phyloP scores from a whole-genome alignment of 768 basidiomycete genomes.

The Pleurotus pulmonarius region DNA sequence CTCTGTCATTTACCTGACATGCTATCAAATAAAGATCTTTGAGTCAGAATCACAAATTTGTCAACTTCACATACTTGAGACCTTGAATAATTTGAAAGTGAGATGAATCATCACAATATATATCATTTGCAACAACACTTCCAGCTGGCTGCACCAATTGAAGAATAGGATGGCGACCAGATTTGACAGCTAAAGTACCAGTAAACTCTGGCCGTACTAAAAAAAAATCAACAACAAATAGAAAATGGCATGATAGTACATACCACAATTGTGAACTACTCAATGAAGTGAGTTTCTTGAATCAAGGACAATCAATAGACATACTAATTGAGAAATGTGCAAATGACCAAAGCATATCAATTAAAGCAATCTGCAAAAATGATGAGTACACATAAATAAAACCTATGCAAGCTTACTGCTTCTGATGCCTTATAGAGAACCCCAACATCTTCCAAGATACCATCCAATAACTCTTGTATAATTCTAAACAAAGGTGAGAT shows the following conservation, averaged over 20 bases:
- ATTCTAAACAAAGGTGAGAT: constrained; percentile 45
- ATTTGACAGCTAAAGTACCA: constrained; percentile 84
- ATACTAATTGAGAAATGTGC: constrained; percentile 78
- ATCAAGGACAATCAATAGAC: constrained; percentile 17
- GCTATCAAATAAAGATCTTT: constrained; percentile 18
- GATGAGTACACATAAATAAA: not conserved
- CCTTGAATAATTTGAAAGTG: constrained; percentile 92
- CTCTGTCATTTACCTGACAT: constrained; percentile 37
- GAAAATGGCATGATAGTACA: not conserved
- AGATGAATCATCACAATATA: constrained; percentile 80
- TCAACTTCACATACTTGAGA: constrained; percentile 59
- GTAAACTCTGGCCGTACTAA: constrained; percentile 90
- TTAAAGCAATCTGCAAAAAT: constrained; percentile 62
- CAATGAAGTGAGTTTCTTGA: not conserved
- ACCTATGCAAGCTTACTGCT: constrained; percentile 48
- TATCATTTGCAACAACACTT: constrained; percentile 82
- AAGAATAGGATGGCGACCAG: constrained; percentile 84
- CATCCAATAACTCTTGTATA: constrained; percentile 70
- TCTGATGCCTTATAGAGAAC: constrained; percentile 89
- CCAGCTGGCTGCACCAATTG: constrained; percentile 69
- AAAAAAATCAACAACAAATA: not conserved
- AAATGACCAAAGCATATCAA: constrained; percentile 91
- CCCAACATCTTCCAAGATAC: constrained; percentile 69
- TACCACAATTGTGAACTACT: constrained; percentile 48
- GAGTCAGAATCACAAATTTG: not conserved